Conservation (phyloP, 768 basidiomycete species). For the Pleurotus salmoneostramineus region DNA sequence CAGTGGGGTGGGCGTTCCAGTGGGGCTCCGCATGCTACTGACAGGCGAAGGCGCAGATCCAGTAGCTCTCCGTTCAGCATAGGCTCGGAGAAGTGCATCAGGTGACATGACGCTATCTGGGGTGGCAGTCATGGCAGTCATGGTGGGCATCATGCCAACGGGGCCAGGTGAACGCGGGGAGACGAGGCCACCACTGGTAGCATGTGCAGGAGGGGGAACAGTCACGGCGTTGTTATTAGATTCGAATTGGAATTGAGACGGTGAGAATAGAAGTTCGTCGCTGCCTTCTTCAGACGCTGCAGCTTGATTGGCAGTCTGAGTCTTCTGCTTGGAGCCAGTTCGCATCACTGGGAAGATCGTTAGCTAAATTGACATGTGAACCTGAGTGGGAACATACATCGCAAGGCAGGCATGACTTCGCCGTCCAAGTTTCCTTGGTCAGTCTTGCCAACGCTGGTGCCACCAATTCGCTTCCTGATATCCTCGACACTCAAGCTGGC, state of each 20-base stretch:
- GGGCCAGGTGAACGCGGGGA: constrained; percentile 5
- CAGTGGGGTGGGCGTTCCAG: background rate
- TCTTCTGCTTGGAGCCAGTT: constrained; percentile 31
- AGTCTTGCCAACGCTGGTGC: constrained; percentile 13
- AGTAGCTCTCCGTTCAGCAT: constrained; percentile 40
- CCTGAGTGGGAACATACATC: constrained; percentile 36
- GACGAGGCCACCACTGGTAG: constrained; percentile 12
- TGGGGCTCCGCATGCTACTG: background rate
- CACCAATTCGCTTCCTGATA: constrained; percentile 40
- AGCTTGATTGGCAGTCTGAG: constrained; percentile 8
- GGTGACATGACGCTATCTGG: constrained; percentile 46
- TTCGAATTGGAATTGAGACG: background rate
- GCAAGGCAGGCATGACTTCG: constrained; percentile 67
- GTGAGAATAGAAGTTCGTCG: constrained; percentile 8
- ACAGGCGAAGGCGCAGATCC: background rate
- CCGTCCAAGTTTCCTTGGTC: constrained; percentile 31
- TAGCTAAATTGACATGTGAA: background rate
- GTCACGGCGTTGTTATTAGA: constrained; percentile 1
- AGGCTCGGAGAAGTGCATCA: constrained; percentile 76
- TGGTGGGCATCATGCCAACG: constrained; percentile 23
- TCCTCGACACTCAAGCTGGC: constrained; percentile 54
- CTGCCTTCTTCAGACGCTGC: background rate
- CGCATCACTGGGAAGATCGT: constrained; percentile 61
- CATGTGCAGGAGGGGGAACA: constrained; percentile 13
- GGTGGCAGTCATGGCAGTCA: constrained; percentile 26